Conservation (phyloP, 1,284 basidiomycete genomes). For the Ganoderma lucidum region DNA sequence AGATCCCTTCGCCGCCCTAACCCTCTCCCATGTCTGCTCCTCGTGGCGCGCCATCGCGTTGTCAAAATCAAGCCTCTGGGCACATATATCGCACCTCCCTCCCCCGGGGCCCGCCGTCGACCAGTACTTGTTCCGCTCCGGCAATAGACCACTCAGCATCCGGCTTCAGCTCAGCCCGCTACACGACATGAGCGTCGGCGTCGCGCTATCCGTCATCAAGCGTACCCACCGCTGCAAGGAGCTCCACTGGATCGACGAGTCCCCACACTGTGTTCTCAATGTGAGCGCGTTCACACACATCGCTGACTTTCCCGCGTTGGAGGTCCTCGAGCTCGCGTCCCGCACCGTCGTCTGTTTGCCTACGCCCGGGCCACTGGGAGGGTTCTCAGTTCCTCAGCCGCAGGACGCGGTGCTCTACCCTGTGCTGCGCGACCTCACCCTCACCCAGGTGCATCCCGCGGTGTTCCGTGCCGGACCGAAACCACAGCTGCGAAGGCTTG, state of each 20-base stretch:
- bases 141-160: background rate
- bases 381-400: background rate
- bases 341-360: background rate
- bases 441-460: background rate
- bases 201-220: background rate
- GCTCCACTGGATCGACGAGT: background rate
- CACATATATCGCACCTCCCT: background rate
- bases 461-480: background rate
- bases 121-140: background rate
- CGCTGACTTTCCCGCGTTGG: background rate
- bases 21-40: background rate
- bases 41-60: background rate
- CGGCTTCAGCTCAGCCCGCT: background rate
- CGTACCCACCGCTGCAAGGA: background rate
- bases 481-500: background rate
- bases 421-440: background rate
- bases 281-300: background rate
- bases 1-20: background rate
- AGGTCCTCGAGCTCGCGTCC: slow-evolving; percentile 3
- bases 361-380: background rate
- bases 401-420: background rate
- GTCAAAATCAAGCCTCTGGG: slow-evolving; percentile 2
- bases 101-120: background rate
- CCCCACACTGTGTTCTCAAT: background rate
- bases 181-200: background rate